Evolutionary conservation across 805 yeast species (phyloP).

Genomic region (Saccharomycopsis capsularis): DNA sequence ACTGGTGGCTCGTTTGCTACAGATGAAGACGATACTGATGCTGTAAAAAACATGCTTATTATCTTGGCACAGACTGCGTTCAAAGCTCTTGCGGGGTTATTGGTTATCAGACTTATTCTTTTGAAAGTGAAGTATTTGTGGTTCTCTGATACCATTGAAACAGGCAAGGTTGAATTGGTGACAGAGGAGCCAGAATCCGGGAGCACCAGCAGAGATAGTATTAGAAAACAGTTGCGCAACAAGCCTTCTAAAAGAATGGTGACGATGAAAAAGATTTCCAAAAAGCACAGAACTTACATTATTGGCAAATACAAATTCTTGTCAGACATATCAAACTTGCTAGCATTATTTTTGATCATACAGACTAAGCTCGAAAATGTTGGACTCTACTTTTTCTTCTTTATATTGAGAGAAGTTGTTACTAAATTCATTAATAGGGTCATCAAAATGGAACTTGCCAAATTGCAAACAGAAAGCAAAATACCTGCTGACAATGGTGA

Average conservation of each 20-base stretch:
- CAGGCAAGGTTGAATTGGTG: neutral
- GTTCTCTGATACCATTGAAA: conserved; percentile 13
- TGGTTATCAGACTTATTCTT: conserved; percentile 29
- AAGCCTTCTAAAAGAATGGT: neutral
- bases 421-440: conserved; percentile 8
- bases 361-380: conserved; percentile 50
- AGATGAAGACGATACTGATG: conserved; percentile 24
- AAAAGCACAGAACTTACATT: conserved; percentile 20
- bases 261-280: conserved; percentile 5
- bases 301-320: conserved; percentile 26
- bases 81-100: conserved; percentile 28
- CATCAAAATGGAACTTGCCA: conserved; percentile 8
- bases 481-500: neutral
- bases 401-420: conserved; percentile 24
- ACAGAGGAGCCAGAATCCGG: conserved; percentile 2
- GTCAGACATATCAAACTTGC: conserved; percentile 32
- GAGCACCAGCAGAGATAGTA: neutral
- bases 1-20: neutral
- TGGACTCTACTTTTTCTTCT: conserved; percentile 44
- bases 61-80: conserved; percentile 33
- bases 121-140: conserved; percentile 12
- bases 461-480: neutral
- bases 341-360: conserved; percentile 40
- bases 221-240: conserved; percentile 3
- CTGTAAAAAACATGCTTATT: conserved; percentile 28